Evolutionary conservation across 2,329 filamentous ascomycete species (phyloP), one percentile per base, ranked within the genome.

Genomic region (Lachnellula occidentalis): DNA sequence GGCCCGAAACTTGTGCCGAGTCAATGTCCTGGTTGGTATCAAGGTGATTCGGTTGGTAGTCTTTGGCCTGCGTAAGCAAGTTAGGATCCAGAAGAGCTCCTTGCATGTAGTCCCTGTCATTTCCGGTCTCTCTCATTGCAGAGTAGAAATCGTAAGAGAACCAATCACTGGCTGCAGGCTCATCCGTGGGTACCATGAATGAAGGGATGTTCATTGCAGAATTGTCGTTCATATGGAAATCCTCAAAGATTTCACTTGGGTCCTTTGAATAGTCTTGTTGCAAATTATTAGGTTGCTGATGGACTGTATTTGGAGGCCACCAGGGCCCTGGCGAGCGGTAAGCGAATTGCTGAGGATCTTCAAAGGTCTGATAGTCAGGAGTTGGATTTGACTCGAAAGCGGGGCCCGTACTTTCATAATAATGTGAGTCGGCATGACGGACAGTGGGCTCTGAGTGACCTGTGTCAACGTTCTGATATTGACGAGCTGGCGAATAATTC

Each of bases 131-230:
- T 17, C 55, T 46, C 58, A 64, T 59, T 0, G 62, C 62, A 12
- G 58, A 57, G n/a, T 65, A 63, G 39, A 65, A 61, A 31, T 64
- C 62, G 24, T 57, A 55, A 2, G 61, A 63, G 21, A 61, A 63
- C 62, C 62, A 62, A 2, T 61, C 55, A 48, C 60, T 56, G 5
- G 36, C 50, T 7, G 48, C 22, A 11, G 48, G 45, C 3, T 17
- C 34, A 22, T 55, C 53, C 7, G 58, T 50, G 14, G 58, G 56
- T n/a, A 61, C 50, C n/a, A 63, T 45, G 34, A 62, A 62, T 17
- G 58, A 58, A 9, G 61, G 59, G 41, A 62, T 62, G 22, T 48
- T 45, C 7, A 48, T 22, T 19, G 48, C 31, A 15, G 45, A 41
- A 24, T 48, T 41, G 34, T 53, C 50, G 7, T 31, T 34, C 36